These are phyloP conservation scores for Lithospermum erythrorhizon DNA, from an alignment of 257 asterid genomes.

Conservation along the genomic window DNA sequence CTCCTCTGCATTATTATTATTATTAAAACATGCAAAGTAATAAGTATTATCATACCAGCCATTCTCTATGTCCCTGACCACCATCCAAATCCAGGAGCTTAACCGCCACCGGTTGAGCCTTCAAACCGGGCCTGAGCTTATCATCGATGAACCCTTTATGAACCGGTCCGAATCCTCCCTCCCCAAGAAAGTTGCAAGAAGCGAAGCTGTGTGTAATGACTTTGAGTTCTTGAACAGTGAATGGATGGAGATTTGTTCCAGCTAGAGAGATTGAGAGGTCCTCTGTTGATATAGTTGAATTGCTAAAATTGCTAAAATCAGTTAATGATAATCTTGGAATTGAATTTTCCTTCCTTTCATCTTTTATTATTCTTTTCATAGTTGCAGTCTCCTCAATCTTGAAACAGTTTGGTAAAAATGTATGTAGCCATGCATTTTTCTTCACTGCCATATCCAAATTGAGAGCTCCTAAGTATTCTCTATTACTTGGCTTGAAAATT, in stretches of 20 bases:
- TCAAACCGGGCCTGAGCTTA: conserved; percentile 61
- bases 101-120: conserved; percentile 95
- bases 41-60: conserved; percentile 52
- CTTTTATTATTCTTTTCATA: conserved; percentile 15
- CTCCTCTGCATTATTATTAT: no score
- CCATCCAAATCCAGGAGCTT: conserved; percentile 89
- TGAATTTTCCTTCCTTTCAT: conserved; percentile 23
- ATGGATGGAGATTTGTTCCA: conserved; percentile 57
- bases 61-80: conserved; percentile 79
- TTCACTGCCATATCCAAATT: conserved; percentile 25
- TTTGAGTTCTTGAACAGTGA: conserved; percentile 71
- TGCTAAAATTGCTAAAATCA: conserved; percentile 56
- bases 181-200: conserved; percentile 65
- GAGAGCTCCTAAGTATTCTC: conserved; percentile 30
- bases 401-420: conserved; percentile 41
- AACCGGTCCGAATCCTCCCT: conserved; percentile 96
- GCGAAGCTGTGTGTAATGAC: conserved; percentile 73
- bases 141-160: conserved; percentile 94
- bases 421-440: conserved; percentile 42
- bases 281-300: conserved; percentile 43
- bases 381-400: conserved; percentile 16
- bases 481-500: conserved; percentile 23
- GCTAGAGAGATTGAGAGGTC: conserved; percentile 69
- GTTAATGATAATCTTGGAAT: conserved; percentile 43
- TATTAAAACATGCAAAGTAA: no score